phyloP scores from a whole-genome alignment of 306 rosid genomes.

The Echinosophora koreensis region DNA sequence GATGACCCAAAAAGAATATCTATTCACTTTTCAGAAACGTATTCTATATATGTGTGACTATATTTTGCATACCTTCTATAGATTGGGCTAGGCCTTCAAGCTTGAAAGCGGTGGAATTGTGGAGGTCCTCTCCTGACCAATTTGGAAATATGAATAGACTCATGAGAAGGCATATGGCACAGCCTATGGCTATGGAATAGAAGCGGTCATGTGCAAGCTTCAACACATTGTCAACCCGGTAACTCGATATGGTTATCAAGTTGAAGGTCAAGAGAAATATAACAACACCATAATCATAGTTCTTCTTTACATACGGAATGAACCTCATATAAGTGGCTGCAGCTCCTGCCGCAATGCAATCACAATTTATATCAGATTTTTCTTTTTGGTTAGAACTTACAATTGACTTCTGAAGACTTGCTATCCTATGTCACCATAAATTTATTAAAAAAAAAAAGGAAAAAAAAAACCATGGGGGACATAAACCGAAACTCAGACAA shows the following conservation, averaged over 20 bases:
- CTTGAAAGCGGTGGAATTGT: slow-evolving; percentile 69
- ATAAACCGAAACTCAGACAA: too few species aligned
- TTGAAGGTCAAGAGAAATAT: slow-evolving; percentile 87
- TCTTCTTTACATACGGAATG: slow-evolving; percentile 80
- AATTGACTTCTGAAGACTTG: not conserved
- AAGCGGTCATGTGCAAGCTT: slow-evolving; percentile 74
- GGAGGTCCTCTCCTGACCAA: slow-evolving; percentile 92
- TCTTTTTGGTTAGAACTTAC: not conserved
- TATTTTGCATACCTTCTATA: slow-evolving; percentile 82
- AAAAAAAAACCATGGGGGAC: too few species aligned
- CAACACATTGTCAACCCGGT: slow-evolving; percentile 62
- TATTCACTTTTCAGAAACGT: too few species aligned
- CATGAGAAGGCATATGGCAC: slow-evolving; percentile 78
- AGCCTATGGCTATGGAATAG: slow-evolving; percentile 87
- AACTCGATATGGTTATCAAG: slow-evolving; percentile 79
- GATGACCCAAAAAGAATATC: too few species aligned
- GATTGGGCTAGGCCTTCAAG: slow-evolving; percentile 85
- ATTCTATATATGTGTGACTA: too few species aligned
- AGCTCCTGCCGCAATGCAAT: slow-evolving; percentile 63
- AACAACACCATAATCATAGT: slow-evolving; percentile 83
- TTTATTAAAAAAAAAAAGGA: too few species aligned
- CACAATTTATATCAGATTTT: not conserved
- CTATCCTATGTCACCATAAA: too few species aligned
- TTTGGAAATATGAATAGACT: slow-evolving; percentile 81
- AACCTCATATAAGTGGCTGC: slow-evolving; percentile 84